These are phyloP conservation scores for Pseudoscleropodium purum DNA, from an alignment of 225 moss, liverwort and hornwort species.

Conservation along the genomic window DNA sequence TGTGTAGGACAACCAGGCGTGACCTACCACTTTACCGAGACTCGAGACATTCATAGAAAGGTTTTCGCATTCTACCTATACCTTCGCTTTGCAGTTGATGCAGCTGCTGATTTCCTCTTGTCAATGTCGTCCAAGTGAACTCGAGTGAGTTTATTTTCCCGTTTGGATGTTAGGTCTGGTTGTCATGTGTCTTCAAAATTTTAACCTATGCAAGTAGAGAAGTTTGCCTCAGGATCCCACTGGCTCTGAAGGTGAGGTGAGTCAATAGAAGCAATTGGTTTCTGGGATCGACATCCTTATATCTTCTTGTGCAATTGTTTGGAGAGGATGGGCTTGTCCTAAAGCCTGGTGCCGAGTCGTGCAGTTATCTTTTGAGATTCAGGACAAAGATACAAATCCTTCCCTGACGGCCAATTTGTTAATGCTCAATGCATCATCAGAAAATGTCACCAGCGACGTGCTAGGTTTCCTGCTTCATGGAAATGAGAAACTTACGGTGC, in stretches of 20 bases:
- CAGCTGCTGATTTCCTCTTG: not conserved
- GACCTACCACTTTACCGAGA: slow-evolving; percentile 35
- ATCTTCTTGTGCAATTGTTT: not conserved
- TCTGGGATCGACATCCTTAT: not conserved
- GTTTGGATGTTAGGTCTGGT: not conserved
- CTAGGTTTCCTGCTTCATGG: slow-evolving; percentile 48
- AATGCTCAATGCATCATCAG: slow-evolving; percentile 23
- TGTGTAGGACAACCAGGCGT: slow-evolving; percentile 32
- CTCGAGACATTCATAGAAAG: slow-evolving; percentile 30
- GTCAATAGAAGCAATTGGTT: not conserved
- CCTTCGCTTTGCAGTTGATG: not conserved
- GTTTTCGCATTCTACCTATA: not conserved
- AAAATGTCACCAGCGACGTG: slow-evolving; percentile 36
- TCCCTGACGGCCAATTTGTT: slow-evolving; percentile 27
- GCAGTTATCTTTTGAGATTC: slow-evolving; percentile 63
- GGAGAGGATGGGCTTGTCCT: not conserved
- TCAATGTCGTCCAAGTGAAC: not conserved
- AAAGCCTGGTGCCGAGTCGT: not conserved
- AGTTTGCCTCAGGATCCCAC: not conserved
- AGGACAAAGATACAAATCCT: slow-evolving; percentile 31
- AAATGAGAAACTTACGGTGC: slow-evolving; percentile 50
- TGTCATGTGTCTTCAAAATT: not conserved
- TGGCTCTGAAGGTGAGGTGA: not conserved
- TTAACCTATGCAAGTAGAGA: not conserved
- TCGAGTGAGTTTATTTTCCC: not conserved